Evolutionary conservation across 495 filamentous ascomycete genomes (phyloP).

Genomic region (Aspergillus haitiensis): DNA sequence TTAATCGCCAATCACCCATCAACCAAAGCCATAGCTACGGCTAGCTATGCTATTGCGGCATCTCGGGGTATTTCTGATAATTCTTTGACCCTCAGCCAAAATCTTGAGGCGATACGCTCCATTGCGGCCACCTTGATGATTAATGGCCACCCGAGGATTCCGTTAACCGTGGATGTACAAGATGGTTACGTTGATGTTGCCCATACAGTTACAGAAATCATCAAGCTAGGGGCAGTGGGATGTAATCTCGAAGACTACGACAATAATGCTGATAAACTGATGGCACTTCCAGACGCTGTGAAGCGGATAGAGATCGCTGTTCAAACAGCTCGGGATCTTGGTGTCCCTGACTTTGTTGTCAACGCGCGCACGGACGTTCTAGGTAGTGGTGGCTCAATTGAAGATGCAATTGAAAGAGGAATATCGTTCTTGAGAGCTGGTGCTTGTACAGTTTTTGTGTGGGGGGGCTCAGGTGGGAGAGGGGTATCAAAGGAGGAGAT

Average conservation of each 20-base stretch:
- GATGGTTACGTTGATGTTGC: slow-evolving; percentile 51
- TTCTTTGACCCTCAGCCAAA: slow-evolving; percentile 47
- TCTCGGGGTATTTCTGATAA: slow-evolving; percentile 43
- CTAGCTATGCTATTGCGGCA: slow-evolving; percentile 50
- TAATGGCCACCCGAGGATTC: slow-evolving; percentile 26
- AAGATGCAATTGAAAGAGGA: slow-evolving; percentile 46
- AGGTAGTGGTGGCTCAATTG: slow-evolving; percentile 29
- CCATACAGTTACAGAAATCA: slow-evolving; percentile 36
- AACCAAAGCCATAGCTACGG: slow-evolving; percentile 53
- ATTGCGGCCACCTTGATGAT: slow-evolving; percentile 62
- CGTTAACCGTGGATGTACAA: slow-evolving; percentile 53
- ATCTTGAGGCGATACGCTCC: slow-evolving; percentile 70
- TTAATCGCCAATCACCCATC: slow-evolving; percentile 41
- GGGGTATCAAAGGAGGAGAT: slow-evolving; percentile 40
- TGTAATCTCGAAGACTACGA: slow-evolving; percentile 54
- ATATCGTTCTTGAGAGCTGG: slow-evolving; percentile 48
- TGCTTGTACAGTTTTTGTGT: slow-evolving; percentile 48
- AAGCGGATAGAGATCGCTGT: slow-evolving; percentile 37
- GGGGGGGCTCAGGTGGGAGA: slow-evolving; percentile 38
- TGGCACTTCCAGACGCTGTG: slow-evolving; percentile 36
- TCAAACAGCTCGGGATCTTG: slow-evolving; percentile 34
- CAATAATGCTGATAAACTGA: slow-evolving; percentile 31
- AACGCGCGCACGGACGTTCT: slow-evolving; percentile 51
- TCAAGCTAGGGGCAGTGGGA: slow-evolving; percentile 49
- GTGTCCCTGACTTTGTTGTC: slow-evolving; percentile 51